These are phyloP conservation scores for Olyra latifolia DNA, from an alignment of 176 grass and related monocot genomes.

Conservation along the genomic window DNA sequence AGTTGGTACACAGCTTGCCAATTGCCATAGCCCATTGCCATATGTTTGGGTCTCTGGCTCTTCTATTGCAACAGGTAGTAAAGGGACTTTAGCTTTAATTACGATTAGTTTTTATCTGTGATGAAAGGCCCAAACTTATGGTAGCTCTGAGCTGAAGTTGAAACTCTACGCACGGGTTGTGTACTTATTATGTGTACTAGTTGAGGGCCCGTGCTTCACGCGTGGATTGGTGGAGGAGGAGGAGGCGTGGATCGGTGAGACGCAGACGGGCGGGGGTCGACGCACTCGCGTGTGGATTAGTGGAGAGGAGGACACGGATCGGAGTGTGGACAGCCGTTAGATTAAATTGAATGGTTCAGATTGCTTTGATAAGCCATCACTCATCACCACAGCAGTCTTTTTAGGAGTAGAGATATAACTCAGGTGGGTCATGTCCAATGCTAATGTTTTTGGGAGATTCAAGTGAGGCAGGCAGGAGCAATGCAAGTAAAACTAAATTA, in stretches of 20 bases:
- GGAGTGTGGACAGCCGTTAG: no score
- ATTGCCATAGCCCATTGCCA: constrained; percentile 27
- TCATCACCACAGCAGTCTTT: no score
- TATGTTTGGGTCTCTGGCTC: not conserved
- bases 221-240: no score
- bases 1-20: not conserved
- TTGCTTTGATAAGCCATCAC: no score
- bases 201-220: no score
- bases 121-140: not conserved
- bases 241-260: no score
- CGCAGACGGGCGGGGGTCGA: no score
- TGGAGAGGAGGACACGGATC: no score
- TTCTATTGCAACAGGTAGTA: not conserved
- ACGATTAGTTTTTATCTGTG: not conserved
- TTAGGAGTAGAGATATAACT: no score
- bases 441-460: not conserved
- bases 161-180: not conserved
- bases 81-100: not conserved
- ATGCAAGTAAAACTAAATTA: not conserved
- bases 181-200: no score
- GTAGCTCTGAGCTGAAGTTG: not conserved
- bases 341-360: no score
- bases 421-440: not conserved
- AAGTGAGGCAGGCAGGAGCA: constrained; percentile 11
- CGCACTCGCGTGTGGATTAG: no score